phyloP scores from a whole-genome alignment of 2,329 filamentous ascomycete species.

The Botryotinia calthae region DNA sequence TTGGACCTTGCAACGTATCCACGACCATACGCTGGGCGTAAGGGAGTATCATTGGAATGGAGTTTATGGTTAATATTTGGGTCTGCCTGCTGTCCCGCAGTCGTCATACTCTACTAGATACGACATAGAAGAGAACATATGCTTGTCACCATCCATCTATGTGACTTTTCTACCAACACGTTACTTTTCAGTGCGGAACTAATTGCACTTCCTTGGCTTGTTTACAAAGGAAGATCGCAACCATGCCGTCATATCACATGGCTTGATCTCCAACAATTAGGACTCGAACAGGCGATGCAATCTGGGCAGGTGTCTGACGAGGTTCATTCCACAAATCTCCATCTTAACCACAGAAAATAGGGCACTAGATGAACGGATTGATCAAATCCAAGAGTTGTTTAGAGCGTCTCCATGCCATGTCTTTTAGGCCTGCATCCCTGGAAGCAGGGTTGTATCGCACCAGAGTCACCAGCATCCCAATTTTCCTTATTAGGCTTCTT shows the following conservation, averaged over 20 bases:
- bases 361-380: background rate
- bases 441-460: too few species aligned
- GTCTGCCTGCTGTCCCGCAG: background rate
- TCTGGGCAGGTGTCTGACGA: background rate
- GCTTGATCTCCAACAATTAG: background rate
- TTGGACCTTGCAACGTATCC: conserved; percentile 4
- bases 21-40: conserved; percentile 3
- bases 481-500: background rate
- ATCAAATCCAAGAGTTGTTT: background rate
- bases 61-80: conserved; percentile 3
- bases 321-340: background rate
- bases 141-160: background rate
- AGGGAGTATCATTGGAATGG: background rate
- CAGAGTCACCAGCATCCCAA: background rate
- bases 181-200: background rate
- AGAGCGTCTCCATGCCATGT: background rate
- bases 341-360: background rate
- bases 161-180: background rate
- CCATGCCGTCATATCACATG: background rate
- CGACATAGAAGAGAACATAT: background rate
- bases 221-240: background rate
- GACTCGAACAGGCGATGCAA: background rate
- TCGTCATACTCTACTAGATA: conserved; percentile 2
- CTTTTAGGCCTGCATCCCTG: background rate
- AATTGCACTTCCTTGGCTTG: background rate